Percentiles rank a stretch among this genome's conserved stretches.
phyloP scores from a whole-genome alignment of 2,329 filamentous ascomycete genomes.

The Periconia digitata region DNA sequence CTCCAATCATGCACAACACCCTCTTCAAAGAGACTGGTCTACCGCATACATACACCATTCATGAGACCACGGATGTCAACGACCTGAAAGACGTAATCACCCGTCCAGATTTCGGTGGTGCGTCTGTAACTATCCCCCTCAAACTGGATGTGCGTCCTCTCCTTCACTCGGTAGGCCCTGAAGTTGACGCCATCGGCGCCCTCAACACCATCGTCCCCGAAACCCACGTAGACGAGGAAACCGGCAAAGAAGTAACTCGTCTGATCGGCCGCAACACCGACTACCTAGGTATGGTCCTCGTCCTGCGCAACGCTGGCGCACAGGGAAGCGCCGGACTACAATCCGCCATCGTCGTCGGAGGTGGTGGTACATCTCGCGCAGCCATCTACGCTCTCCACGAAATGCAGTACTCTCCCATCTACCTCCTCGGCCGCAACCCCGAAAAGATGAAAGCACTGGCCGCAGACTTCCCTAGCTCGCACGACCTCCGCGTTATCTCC shows the following conservation, averaged over 20 bases:
- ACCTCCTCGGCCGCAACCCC: constrained; percentile 77
- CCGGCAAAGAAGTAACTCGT: constrained; percentile 47
- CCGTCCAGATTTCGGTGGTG: constrained; percentile 79
- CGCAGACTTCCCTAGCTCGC: constrained; percentile 71
- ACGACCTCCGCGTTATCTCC: constrained; percentile 62
- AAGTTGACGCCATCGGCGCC: constrained; percentile 82
- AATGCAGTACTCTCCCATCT: constrained; percentile 83
- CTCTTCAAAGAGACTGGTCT: constrained; percentile 77
- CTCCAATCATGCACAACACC: constrained; percentile 85
- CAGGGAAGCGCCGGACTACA: constrained; percentile 40
- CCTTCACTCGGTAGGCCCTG: constrained; percentile 76
- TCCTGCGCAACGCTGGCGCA: constrained; percentile 68
- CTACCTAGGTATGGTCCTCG: constrained; percentile 87
- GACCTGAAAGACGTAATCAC: constrained; percentile 67
- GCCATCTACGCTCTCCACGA: constrained; percentile 85
- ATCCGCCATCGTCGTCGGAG: constrained; percentile 81
- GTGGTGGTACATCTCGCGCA: constrained; percentile 87
- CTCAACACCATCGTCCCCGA: constrained; percentile 88
- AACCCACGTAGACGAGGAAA: constrained; percentile 33
- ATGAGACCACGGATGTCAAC: constrained; percentile 70
- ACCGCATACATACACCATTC: constrained; percentile 75
- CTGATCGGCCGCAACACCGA: constrained; percentile 92
- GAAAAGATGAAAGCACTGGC: constrained; percentile 69
- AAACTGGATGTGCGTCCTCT: constrained; percentile 85
- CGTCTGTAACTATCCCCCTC: constrained; percentile 92